These are phyloP conservation scores for Aspergillus hortae DNA, from an alignment of 2,329 filamentous ascomycete species.

Conservation along the genomic window DNA sequence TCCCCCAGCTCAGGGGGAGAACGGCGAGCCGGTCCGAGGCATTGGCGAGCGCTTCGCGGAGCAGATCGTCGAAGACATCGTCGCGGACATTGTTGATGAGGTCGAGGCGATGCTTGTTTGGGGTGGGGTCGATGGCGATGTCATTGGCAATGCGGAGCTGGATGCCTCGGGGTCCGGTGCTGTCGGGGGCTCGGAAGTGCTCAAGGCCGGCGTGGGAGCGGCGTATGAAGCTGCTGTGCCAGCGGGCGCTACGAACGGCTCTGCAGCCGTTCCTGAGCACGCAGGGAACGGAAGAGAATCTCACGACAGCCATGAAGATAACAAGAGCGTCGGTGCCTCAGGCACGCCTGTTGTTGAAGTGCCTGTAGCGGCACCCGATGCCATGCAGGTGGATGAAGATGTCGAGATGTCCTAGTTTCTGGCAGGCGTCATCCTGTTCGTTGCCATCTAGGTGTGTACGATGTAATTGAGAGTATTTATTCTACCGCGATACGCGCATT, in stretches of 20 bases:
- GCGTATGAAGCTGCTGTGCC: slow-evolving; percentile 25
- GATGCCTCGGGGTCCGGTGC: slow-evolving; percentile 23
- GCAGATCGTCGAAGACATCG: slow-evolving; percentile 89
- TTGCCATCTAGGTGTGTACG: neutral
- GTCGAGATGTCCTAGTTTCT: slow-evolving; percentile 26
- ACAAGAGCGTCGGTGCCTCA: slow-evolving; percentile 19
- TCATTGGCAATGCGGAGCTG: slow-evolving; percentile 26
- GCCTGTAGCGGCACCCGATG: slow-evolving; percentile 13
- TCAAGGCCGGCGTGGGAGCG: slow-evolving; percentile 30
- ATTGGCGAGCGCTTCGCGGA: slow-evolving; percentile 80
- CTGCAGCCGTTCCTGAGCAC: slow-evolving; percentile 12
- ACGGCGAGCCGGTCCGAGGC: slow-evolving; percentile 49
- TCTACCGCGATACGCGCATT: neutral
- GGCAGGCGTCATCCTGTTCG: no score
- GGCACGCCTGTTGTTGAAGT: slow-evolving; percentile 19
- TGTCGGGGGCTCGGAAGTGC: slow-evolving; percentile 29
- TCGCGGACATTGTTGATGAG: slow-evolving; percentile 92
- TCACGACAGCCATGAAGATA: slow-evolving; percentile 20
- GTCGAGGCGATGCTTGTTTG: slow-evolving; percentile 71
- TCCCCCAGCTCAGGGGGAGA: slow-evolving; percentile 55
- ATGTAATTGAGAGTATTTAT: neutral
- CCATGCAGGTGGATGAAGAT: slow-evolving; percentile 22
- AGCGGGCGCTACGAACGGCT: slow-evolving; percentile 2
- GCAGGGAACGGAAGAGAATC: slow-evolving; percentile 17
- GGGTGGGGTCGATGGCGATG: slow-evolving; percentile 34